Conservation (phyloP, 202 grass and related monocot genomes). For the Elaeis oleifera region DNA sequence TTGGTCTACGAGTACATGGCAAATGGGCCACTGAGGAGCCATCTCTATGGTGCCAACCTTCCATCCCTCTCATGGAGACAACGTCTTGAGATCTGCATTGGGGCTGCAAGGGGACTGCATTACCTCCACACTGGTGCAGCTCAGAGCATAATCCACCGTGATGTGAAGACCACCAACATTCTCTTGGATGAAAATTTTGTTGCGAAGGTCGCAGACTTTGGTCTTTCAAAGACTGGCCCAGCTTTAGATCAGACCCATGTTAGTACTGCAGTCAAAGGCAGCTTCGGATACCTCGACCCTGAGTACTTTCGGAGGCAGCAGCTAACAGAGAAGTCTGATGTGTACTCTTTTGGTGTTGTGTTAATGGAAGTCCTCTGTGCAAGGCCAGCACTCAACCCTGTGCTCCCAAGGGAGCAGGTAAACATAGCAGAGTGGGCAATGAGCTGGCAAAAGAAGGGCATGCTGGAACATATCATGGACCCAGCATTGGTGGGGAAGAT, state of each 20-base stretch:
- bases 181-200: slow-evolving; percentile 34
- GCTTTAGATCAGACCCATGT: slow-evolving; percentile 32
- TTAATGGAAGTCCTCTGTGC: slow-evolving; percentile 52
- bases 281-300: slow-evolving; percentile 39
- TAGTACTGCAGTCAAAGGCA: slow-evolving; percentile 38
- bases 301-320: slow-evolving; percentile 32
- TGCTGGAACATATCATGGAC: slow-evolving; percentile 15
- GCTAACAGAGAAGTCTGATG: slow-evolving; percentile 48
- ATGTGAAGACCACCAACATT: slow-evolving; percentile 70
- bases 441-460: slow-evolving; percentile 38
- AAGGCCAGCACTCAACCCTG: slow-evolving; percentile 34
- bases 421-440: slow-evolving; percentile 44
- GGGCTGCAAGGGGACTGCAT: slow-evolving; percentile 37
- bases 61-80: slow-evolving; percentile 34
- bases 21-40: slow-evolving; percentile 36
- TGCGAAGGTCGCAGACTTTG: slow-evolving; percentile 52
- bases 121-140: slow-evolving; percentile 47
- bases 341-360: slow-evolving; percentile 50
- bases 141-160: slow-evolving; percentile 55
- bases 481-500: slow-evolving; percentile 8
- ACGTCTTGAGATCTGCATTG: slow-evolving; percentile 49
- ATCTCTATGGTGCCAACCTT: slow-evolving; percentile 28
- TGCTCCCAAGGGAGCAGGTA: slow-evolving; percentile 32
- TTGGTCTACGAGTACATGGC: slow-evolving; percentile 57
- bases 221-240: slow-evolving; percentile 36